A percentile compares a stretch with the other conserved stretches of the same genome.
These are phyloP conservation scores for Mycena pura DNA, from an alignment of 768 basidiomycete species.

Conservation along the genomic window DNA sequence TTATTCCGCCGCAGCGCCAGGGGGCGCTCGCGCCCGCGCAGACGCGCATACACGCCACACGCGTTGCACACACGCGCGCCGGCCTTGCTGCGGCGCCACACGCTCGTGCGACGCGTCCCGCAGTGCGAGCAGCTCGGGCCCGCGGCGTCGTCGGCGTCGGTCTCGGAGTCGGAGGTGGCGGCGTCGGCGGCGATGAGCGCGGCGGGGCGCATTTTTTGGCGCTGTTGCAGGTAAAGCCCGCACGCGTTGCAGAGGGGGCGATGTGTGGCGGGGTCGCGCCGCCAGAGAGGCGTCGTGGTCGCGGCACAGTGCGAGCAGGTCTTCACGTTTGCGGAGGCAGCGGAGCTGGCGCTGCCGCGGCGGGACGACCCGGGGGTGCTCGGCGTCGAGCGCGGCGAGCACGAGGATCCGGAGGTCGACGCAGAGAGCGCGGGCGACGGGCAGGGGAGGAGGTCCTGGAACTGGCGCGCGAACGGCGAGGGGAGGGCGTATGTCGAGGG, in stretches of 20 bases:
- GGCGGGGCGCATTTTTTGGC: slow-evolving; percentile 13
- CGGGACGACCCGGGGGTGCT: too few species aligned
- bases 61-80: slow-evolving; percentile 18
- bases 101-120: slow-evolving; percentile 12
- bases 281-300: slow-evolving; percentile 15
- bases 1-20: slow-evolving; percentile 6
- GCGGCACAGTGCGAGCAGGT: slow-evolving; percentile 15
- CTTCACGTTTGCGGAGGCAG: neutral
- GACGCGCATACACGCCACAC: slow-evolving; percentile 14
- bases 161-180: neutral
- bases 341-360: neutral
- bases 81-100: slow-evolving; percentile 17
- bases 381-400: too few species aligned
- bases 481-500: neutral
- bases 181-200: slow-evolving; percentile 17
- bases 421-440: neutral
- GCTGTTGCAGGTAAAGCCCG: slow-evolving; percentile 15
- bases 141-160: neutral
- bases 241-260: slow-evolving; percentile 11
- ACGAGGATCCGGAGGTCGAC: neutral
- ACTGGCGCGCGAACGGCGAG: neutral
- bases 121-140: slow-evolving; percentile 18
- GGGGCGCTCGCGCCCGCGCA: slow-evolving; percentile 12
- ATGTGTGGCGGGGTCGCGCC: slow-evolving; percentile 15
- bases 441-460: neutral